A percentile compares a stretch with the other conserved stretches of the same genome.
These are phyloP conservation scores for Xanthoparmelia taractica DNA, from an alignment of 495 filamentous ascomycete species.

Conservation along the genomic window DNA sequence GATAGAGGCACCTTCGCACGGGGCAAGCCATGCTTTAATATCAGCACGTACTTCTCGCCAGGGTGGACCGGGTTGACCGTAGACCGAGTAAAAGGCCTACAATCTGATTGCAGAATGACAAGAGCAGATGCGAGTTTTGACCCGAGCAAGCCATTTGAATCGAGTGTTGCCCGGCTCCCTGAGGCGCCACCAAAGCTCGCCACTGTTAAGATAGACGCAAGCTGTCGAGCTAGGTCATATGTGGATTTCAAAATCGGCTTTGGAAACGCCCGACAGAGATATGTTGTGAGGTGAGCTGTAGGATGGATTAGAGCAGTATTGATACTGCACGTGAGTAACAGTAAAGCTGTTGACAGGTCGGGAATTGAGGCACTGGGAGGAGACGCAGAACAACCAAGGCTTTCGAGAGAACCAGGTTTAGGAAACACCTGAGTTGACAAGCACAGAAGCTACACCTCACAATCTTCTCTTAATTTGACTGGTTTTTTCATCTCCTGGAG, in stretches of 20 bases:
- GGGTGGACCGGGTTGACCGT: constrained; percentile 7
- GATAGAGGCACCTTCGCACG: constrained; percentile 16
- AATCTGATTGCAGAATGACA: not conserved
- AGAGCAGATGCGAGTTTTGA: not conserved
- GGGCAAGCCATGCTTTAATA: constrained; percentile 4
- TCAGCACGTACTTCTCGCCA: constrained; percentile 6
- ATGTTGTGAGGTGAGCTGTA: not conserved
- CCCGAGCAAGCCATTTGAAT: constrained; percentile 2
- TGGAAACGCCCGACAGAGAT: not conserved
- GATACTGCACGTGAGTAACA: constrained; percentile 4
- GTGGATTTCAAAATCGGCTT: not conserved
- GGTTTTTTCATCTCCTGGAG: not conserved
- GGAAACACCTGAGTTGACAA: constrained; percentile 3
- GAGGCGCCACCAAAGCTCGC: not conserved
- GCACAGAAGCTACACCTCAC: not conserved
- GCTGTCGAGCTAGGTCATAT: constrained; percentile 5
- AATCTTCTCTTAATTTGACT: constrained; percentile 9
- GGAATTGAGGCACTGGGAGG: not conserved
- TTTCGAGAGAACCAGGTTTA: not conserved
- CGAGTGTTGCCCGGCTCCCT: not conserved
- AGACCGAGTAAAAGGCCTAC: not conserved
- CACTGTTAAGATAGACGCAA: not conserved
- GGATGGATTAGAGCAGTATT: constrained; percentile 1
- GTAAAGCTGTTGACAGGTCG: constrained; percentile 5
- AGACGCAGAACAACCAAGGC: not conserved